These are phyloP conservation scores for Leucocoprinus birnbaumii DNA, from an alignment of 768 basidiomycete genomes.

Conservation along the genomic window DNA sequence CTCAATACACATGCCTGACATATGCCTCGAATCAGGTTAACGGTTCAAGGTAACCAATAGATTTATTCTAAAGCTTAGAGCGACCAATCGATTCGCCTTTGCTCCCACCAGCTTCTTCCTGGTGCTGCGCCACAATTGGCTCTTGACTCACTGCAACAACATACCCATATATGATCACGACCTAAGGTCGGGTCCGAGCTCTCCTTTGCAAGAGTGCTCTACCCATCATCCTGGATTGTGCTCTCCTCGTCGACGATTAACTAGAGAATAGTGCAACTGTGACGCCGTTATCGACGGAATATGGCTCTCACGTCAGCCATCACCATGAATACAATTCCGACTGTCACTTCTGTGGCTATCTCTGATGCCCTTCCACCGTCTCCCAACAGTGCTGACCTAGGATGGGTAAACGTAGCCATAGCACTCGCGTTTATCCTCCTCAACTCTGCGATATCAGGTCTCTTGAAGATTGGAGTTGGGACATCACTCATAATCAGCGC, in stretches of 20 bases:
- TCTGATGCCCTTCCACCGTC: neutral
- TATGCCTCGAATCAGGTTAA: too few species aligned
- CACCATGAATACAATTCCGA: neutral
- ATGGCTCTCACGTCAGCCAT: neutral
- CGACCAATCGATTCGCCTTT: too few species aligned
- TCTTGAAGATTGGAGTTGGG: constrained; percentile 70
- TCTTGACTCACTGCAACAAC: too few species aligned
- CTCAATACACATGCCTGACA: too few species aligned
- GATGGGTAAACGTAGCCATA: constrained; percentile 72
- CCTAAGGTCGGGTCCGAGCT: too few species aligned
- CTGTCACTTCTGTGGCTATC: neutral
- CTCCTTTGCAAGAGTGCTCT: too few species aligned
- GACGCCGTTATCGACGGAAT: neutral
- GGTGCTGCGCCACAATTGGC: too few species aligned
- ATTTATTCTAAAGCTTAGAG: too few species aligned
- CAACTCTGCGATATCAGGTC: constrained; percentile 61
- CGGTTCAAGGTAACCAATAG: too few species aligned
- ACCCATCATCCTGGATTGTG: too few species aligned
- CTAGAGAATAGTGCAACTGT: neutral
- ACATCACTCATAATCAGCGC: constrained; percentile 66
- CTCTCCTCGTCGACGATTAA: neutral
- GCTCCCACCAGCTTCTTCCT: too few species aligned
- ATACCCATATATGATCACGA: too few species aligned
- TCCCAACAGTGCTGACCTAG: constrained; percentile 27
- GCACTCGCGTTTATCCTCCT: constrained; percentile 75